A percentile compares a stretch with the other conserved stretches of the same genome.
phyloP scores from a whole-genome alignment of 1,139 yeast species.

The Yamadazyma sp. region DNA sequence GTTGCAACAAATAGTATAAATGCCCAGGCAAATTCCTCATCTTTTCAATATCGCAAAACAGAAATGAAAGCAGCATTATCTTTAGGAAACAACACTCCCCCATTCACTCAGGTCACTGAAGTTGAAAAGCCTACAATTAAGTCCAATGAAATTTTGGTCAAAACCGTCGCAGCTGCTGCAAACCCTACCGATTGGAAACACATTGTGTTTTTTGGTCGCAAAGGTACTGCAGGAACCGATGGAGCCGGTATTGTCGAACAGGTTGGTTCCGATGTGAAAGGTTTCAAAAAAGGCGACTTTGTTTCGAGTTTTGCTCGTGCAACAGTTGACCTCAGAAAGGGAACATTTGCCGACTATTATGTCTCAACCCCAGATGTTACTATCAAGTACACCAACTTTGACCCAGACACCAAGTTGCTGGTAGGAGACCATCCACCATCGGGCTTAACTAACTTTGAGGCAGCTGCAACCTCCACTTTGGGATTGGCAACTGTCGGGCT shows the following conservation, averaged over 20 bases:
- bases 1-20: too few species aligned
- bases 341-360: constrained; percentile 25
- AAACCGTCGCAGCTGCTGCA: constrained; percentile 58
- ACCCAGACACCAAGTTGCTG: background rate
- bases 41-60: too few species aligned
- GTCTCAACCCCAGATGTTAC: constrained; percentile 16
- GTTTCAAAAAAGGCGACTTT: constrained; percentile 24
- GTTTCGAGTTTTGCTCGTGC: constrained; percentile 25
- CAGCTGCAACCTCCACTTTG: constrained; percentile 48
- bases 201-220: constrained; percentile 26
- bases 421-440: background rate
- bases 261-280: constrained; percentile 25
- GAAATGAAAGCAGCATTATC: constrained; percentile 27
- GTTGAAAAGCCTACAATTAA: constrained; percentile 39
- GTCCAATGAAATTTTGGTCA: constrained; percentile 49
- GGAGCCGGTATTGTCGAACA: constrained; percentile 28
- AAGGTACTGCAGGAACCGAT: constrained; percentile 26
- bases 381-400: constrained; percentile 15
- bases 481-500: constrained; percentile 48
- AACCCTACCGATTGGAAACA: constrained; percentile 82
- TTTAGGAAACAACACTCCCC: constrained; percentile 20
- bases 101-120: constrained; percentile 21
- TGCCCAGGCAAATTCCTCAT: too few species aligned
- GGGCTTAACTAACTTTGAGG: constrained; percentile 53
- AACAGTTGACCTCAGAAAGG: constrained; percentile 15